Evolutionary conservation across 805 yeast species (phyloP).

Genomic region (Suhomyces pyralidae): DNA sequence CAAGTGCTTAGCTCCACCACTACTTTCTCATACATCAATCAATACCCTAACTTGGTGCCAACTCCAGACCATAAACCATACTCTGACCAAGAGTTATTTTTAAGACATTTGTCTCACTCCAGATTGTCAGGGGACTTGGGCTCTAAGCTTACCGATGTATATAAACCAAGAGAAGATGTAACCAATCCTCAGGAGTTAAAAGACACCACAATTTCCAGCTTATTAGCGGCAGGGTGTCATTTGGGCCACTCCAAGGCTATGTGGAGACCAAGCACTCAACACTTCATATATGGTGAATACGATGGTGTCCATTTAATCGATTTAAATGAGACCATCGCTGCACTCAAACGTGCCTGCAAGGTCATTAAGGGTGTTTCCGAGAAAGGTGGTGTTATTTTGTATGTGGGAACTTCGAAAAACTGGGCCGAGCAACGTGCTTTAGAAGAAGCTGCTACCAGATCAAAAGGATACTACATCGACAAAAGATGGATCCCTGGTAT

Average conservation of each 20-base stretch:
- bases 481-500: conserved; percentile 95
- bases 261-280: conserved; percentile 80
- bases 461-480: conserved; percentile 76
- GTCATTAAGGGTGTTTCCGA: conserved; percentile 81
- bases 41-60: conserved; percentile 62
- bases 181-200: conserved; percentile 54
- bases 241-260: conserved; percentile 84
- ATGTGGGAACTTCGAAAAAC: conserved; percentile 80
- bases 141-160: conserved; percentile 58
- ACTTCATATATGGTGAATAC: conserved; percentile 82
- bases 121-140: conserved; percentile 58
- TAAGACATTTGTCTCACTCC: conserved; percentile 68
- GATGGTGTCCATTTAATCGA: conserved; percentile 91
- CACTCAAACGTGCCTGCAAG: conserved; percentile 76
- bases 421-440: conserved; percentile 63
- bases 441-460: conserved; percentile 73
- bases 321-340: conserved; percentile 73
- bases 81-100: conserved; percentile 70
- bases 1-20: conserved; percentile 30
- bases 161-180: conserved; percentile 66
- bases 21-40: conserved; percentile 24
- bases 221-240: conserved; percentile 92
- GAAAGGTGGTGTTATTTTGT: conserved; percentile 81
- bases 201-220: conserved; percentile 62
- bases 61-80: conserved; percentile 64